Evolutionary conservation across 2,329 filamentous ascomycete genomes (phyloP).

Genomic region (Scedosporium boydii): DNA sequence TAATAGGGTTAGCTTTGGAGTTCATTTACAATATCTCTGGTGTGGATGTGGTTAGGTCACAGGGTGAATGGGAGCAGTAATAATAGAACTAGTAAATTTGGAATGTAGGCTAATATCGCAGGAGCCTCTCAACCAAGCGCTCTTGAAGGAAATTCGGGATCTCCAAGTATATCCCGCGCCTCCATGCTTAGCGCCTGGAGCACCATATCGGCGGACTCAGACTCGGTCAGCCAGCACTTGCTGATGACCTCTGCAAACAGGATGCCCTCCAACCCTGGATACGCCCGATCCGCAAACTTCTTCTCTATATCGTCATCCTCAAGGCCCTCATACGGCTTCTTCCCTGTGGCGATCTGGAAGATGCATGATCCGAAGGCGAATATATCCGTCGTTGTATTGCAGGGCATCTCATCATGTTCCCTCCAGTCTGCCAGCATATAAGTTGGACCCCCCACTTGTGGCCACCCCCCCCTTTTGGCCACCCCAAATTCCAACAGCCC

Average conservation of each 20-base stretch:
- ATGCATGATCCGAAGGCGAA: slow-evolving; percentile 5
- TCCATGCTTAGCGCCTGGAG: not conserved
- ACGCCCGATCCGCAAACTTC: not conserved
- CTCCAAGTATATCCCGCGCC: not conserved
- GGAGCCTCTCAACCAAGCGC: not conserved
- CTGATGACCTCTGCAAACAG: not conserved
- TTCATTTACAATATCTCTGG: no score
- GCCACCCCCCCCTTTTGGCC: no score
- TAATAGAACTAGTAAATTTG: no score
- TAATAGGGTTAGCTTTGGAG: no score
- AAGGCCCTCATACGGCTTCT: not conserved
- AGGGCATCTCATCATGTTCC: not conserved
- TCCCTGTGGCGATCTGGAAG: slow-evolving; percentile 3
- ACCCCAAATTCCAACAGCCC: no score
- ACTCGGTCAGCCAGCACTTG: slow-evolving; percentile 4
- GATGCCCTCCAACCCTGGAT: not conserved
- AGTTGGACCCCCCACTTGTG: no score
- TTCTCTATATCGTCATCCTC: not conserved
- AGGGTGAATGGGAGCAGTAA: no score
- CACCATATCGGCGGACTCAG: not conserved
- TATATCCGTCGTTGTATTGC: not conserved
- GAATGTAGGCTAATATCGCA: no score
- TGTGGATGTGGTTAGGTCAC: no score
- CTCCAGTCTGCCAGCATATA: not conserved
- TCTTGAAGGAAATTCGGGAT: not conserved